phyloP scores from a whole-genome alignment of 2,329 filamentous ascomycete species.

The Bipolaris bicolor region DNA sequence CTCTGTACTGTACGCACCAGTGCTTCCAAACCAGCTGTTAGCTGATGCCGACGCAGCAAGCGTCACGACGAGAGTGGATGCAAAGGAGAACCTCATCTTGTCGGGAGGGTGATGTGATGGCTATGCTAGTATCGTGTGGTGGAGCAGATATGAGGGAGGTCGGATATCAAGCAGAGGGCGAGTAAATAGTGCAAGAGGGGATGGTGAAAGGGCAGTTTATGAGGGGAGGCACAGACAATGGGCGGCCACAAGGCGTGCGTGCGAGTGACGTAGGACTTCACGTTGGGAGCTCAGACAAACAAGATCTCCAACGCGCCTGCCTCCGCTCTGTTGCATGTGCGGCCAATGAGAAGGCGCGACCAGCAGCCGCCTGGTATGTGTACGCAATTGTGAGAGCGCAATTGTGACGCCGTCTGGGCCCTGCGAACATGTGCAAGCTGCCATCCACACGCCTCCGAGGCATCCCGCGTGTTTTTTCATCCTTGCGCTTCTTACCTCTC shows the following conservation, averaged over 20 bases:
- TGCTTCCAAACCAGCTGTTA: slow-evolving; percentile 84
- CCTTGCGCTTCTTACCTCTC: not conserved
- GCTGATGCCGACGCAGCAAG: slow-evolving; percentile 74
- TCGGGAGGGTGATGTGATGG: slow-evolving; percentile 16
- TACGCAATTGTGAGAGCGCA: slow-evolving; percentile 30
- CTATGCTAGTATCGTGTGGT: slow-evolving; percentile 28
- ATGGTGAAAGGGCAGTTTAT: slow-evolving; percentile 28
- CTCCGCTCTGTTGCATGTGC: slow-evolving; percentile 10
- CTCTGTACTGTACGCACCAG: slow-evolving; percentile 65
- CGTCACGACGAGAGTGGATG: slow-evolving; percentile 71
- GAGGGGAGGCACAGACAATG: slow-evolving; percentile 37
- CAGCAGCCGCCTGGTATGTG: slow-evolving; percentile 24
- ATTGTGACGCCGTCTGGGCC: slow-evolving; percentile 21
- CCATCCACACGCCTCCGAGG: slow-evolving; percentile 1
- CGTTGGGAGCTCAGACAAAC: slow-evolving; percentile 29
- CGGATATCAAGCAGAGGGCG: slow-evolving; percentile 10
- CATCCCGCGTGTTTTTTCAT: not conserved
- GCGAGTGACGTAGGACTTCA: slow-evolving; percentile 40
- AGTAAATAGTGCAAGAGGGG: slow-evolving; percentile 15
- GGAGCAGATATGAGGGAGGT: slow-evolving; percentile 20
- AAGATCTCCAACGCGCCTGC: slow-evolving; percentile 28
- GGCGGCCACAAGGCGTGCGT: slow-evolving; percentile 20
- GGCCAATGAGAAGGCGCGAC: slow-evolving; percentile 31
- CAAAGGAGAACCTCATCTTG: slow-evolving; percentile 77
- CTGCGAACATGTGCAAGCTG: not conserved